Base-by-base conservation (phyloP, 768 basidiomycete genomes). In the Boletellus emodensis region DNA sequence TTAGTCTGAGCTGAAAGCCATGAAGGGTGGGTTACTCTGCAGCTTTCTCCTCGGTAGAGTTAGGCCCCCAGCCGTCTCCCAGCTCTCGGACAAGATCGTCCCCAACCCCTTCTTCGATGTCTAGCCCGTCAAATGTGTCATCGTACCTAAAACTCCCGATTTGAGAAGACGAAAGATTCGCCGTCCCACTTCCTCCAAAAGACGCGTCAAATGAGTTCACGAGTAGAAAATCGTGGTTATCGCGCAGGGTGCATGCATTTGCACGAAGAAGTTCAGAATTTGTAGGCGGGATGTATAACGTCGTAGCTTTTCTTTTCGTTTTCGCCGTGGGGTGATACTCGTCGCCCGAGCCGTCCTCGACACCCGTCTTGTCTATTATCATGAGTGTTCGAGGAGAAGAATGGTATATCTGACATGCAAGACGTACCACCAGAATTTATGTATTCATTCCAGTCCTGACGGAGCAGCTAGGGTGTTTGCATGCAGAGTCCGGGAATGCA, bases 81-180 rank as follows among this genome's bases (percentile, higher is more conserved):
- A 91, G 73, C 58, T 91, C 88, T 53, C 74, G 76, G 8, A 84
- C 86, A 24, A 91, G 70, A 57, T 90, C 89, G 40, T 88, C 87
- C 4, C 83, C 86, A 15, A 90, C 66, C 18, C 77, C 82, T 7
- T 73, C 78, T n/a, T 69, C 77, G 15, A 84, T 61, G 52, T 81
- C 85, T 20, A 83, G 59, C 18, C 73, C 82, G 47, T 81, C 85
- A 17, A 77, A 74, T 37, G 79, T 75, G 53, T 83, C 82, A 30
- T 78, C 74, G 33, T 81, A 75, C 17, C 62, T 72, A 36, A 83
- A 78, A 13, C 67, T 72, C 15, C 64, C 79, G 6, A 63, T 62
- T 49, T 83, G 81, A 8, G 85, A 86, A 6, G 85, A 84, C 13
- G 83, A 81, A 6, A 66, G 57, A 7, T 69, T 51, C 28, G 62